phyloP scores from a whole-genome alignment of 108 stramenopile species.

The Cyclotella cryptica region DNA sequence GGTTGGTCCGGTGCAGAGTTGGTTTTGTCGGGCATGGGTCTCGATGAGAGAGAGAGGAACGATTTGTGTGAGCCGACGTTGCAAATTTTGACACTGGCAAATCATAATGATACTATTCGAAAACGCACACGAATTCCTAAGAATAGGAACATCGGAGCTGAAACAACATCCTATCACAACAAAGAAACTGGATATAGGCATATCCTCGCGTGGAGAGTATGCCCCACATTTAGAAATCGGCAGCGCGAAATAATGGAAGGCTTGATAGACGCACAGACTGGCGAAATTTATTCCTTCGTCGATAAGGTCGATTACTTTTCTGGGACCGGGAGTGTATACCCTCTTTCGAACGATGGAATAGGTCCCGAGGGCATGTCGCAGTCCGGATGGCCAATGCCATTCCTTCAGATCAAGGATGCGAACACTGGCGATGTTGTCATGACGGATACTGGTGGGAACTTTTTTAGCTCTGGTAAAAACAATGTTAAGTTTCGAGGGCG shows the following conservation, averaged over 20 bases:
- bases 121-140: background rate
- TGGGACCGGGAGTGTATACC: conserved; percentile 16
- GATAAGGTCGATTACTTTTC: conserved; percentile 23
- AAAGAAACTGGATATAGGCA: conserved; percentile 7
- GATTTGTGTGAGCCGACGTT: conserved; percentile 4
- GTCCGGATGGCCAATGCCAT: conserved; percentile 18
- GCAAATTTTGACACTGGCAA: conserved; percentile 7
- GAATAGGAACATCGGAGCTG: background rate
- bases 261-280: conserved; percentile 21
- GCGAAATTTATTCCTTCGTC: conserved; percentile 8
- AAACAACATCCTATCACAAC: too few species aligned
- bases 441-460: background rate
- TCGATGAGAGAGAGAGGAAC: background rate
- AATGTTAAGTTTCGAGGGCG: background rate
- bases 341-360: conserved; percentile 1
- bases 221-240: conserved; percentile 20
- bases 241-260: conserved; percentile 20
- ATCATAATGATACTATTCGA: background rate
- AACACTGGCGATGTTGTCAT: background rate
- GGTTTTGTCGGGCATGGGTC: background rate
- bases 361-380: conserved; percentile 6
- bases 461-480: background rate
- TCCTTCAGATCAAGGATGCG: background rate
- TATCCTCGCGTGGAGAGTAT: conserved; percentile 23
- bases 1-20: background rate